Percentiles rank a stretch among this genome's conserved stretches.
These are phyloP conservation scores for Wickerhamiella sergipiensis DNA, from an alignment of 805 yeast species.

Conservation along the genomic window DNA sequence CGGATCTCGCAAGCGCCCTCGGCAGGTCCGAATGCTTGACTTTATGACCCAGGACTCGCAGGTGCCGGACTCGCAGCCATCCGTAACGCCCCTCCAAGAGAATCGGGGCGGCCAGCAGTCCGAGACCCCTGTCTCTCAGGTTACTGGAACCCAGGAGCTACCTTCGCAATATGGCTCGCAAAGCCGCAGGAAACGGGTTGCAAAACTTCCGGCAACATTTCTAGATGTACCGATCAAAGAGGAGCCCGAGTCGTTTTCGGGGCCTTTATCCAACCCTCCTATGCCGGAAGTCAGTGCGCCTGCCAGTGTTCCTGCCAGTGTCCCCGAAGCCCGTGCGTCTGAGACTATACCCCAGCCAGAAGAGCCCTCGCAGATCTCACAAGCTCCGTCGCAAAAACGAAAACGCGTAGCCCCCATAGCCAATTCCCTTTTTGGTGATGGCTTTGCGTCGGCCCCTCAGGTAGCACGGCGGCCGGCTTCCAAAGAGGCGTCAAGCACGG, in stretches of 20 bases:
- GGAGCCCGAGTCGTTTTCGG: background rate
- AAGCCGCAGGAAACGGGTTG: background rate
- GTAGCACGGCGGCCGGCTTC: too few relatives aligned
- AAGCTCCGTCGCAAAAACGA: background rate
- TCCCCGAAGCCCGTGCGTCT: background rate
- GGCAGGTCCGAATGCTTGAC: background rate
- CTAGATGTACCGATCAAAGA: background rate
- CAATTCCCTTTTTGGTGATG: background rate
- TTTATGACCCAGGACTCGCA: conserved; percentile 1
- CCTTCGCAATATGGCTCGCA: background rate
- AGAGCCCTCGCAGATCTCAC: background rate
- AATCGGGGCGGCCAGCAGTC: too few relatives aligned
- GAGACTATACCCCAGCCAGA: too few relatives aligned
- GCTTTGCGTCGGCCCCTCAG: background rate
- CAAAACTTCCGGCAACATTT: background rate
- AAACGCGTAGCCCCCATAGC: background rate
- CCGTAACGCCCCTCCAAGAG: background rate
- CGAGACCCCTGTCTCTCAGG: too few relatives aligned
- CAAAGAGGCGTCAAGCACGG: too few relatives aligned
- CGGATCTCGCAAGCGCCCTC: background rate
- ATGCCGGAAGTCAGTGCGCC: background rate
- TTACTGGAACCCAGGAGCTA: background rate
- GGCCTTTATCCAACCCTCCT: too few relatives aligned
- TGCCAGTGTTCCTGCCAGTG: too few relatives aligned
- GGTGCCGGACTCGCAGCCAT: background rate